Base-by-base conservation (phyloP, 176 grass and related monocot genomes). In the Oryza punctata region DNA sequence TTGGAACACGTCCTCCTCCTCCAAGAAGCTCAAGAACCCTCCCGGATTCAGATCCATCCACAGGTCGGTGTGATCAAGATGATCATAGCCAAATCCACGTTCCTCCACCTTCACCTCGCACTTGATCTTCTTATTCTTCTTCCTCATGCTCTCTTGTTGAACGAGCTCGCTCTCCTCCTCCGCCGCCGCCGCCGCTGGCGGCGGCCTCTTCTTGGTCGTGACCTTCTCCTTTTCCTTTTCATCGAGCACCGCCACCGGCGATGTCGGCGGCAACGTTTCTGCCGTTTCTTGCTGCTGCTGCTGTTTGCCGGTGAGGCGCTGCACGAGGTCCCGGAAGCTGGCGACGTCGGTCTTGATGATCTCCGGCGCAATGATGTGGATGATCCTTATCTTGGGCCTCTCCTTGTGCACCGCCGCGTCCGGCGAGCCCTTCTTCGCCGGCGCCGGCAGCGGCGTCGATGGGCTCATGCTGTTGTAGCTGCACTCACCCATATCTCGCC, bases 301-400 rank as follows among this genome's bases (percentile, higher is more conserved):
- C 32, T 33, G 4, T 70, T 90, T 94, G 13, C 92, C 95, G 35
- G 95, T 97, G 67, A 97, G 95, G 35, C 87, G 88, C 86, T 94
- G 92, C 81, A 97, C 95, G 35, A 97, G 92, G 46, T 84, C 88
- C 23, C 90, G 92, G 85, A 97, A 97, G 84, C 90, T 93, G 5
- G 85, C 87, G 78, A 86, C 86, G 63, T 97, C 95, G 60, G 87
- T 94, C 80, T 97, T 85, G 86, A 97, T 97, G 84, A 97, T 89
- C 92, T 97, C 90, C 19, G 95, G 95, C 33, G 92, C 81, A 0
- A 93, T 69, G 60, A 97, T 88, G 84, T 94, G 95, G 72, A 97
- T 75, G 60, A 97, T 89, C 75, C 44, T 84, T 76, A 97, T 94
- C 88, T 86, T 89, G 14, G 91, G 89, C 71, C 85, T 89, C 82